Evolutionary conservation across 495 filamentous ascomycete genomes (phyloP), one percentile per base, ranked within the genome.

Genomic region (Hamigera avellanea): DNA sequence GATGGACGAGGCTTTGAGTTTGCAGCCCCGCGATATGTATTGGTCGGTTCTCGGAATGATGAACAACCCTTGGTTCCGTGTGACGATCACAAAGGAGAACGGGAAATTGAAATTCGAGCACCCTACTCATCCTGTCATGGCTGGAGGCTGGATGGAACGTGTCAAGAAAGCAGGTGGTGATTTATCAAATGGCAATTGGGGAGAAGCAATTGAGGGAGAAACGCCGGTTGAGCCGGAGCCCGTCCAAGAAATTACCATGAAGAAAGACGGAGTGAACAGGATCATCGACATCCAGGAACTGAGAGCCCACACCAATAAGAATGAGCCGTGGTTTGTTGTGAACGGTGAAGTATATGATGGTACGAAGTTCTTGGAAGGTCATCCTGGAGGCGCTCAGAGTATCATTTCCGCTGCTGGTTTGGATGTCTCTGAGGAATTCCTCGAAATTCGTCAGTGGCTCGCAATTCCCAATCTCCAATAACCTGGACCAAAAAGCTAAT

Each of bases 21-120:
- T 86, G 1, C 87, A 94, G 50, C 88, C 89, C 5, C 68, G 82
- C 40, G 89, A 96, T 46, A 93, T 94, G 82, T 96, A 96, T 58
- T 96, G 89, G 89, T 83, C 75, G 39, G 88, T 95, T 13, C 61
- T 95, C 28, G 89, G 89, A 0, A 96, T 96, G 89, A 96, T 96
- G 89, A 94, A 96, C 53, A 95, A 94, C 49, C 81, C 87, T 6
- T 96, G 89, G 89, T 96, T 80, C 55, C 69, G 89, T 12, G 69
- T 96, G 5, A 71, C 76, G 4, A 84, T 96, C 39, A 76, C 72
- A 28, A 78, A 80, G 39, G 83, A 93, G 43, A 70, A 63, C 0
- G 66, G 76, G 23, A 52, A 43, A 15, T 55, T 96, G 29, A 70
- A 75, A 6, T 95, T 96, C 40, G 88, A 95, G 44, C 89, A 96